Evolutionary conservation across 75 land plant species (phyloP), one percentile per base, ranked within the genome.

Genomic region (Isoetes taiwanensis): DNA sequence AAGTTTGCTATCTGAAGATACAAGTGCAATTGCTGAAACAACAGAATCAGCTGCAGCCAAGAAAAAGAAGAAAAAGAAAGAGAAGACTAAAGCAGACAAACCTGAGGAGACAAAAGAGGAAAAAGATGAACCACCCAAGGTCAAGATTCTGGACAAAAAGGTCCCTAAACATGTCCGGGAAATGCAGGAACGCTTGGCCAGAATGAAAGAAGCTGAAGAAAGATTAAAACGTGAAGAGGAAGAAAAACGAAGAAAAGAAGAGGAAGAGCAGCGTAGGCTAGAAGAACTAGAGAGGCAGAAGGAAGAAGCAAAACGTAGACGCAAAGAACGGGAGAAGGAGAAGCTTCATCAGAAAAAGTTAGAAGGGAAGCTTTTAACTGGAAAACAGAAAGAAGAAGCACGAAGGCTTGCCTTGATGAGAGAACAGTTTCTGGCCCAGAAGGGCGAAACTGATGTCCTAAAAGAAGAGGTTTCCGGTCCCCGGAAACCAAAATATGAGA

Each of bases 31-130:
- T 27, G 82, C 55, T 30, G 78, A 65, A 27, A 66, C 46, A 48
- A 73, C 34, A 31, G 81, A 81, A 57, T 80, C 86, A 20, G 86
- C 87, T 2, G 84, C 86, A 50, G 74, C 93, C 32, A 91, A 86
- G 75, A 86, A 86, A 69, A 88, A 84, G 73, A 81, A 84, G 70
- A 90, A 90, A 66, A 83, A 90, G 80, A 90, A 90, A 61, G 82
- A 91, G 54, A 83, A 83, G 70, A 62, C 30, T 9, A 61, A 43
- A 21, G 54, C 34, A 5, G 41, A 52, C 20, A 80, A 77, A 17
- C 79, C 74, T 52, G 74, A 58, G 33, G 48, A 68, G 28, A 41
- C 27, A 28, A 25, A 30, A 27, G 33, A 59, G 34, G 46, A 30
- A 30, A 57, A 64, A 42, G 38, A 29, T 33, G 64, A 78, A 21